Evolutionary conservation across 1,139 yeast species (phyloP).

Genomic region (Casaregolazyma suthepensis): DNA sequence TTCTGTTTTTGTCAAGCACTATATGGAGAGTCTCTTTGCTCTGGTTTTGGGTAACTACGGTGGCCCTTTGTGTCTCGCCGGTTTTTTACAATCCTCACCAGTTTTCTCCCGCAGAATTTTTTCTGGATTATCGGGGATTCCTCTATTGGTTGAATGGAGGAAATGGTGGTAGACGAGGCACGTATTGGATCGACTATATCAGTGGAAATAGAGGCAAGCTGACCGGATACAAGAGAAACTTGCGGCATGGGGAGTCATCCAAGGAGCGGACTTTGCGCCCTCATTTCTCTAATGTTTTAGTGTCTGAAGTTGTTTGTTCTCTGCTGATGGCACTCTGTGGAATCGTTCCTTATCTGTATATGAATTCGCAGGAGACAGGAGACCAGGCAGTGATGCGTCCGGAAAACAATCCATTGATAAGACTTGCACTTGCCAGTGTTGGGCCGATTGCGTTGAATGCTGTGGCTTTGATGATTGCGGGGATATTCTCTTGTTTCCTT

Average conservation of each 20-base stretch:
- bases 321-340: constrained; percentile 38
- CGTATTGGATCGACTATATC: constrained; percentile 59
- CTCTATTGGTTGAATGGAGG: constrained; percentile 68
- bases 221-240: constrained; percentile 58
- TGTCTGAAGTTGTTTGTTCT: constrained; percentile 51
- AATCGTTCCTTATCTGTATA: constrained; percentile 58
- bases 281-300: constrained; percentile 43
- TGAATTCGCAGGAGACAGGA: constrained; percentile 68
- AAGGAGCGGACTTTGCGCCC: constrained; percentile 29
- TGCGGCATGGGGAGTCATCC: neutral
- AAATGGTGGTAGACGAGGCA: constrained; percentile 42
- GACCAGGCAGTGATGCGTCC: constrained; percentile 32
- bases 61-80: constrained; percentile 72
- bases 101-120: constrained; percentile 61
- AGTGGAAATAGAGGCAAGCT: constrained; percentile 50
- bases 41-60: constrained; percentile 79
- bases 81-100: constrained; percentile 84
- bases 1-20: constrained; percentile 57
- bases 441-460: constrained; percentile 51
- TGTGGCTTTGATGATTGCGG: constrained; percentile 38
- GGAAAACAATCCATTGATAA: constrained; percentile 45
- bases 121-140: constrained; percentile 62
- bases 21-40: constrained; percentile 72
- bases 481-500: constrained; percentile 43
- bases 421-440: constrained; percentile 46